Conservation (phyloP, 331 rosid genomes). For the Rhamnella rubrinervis region DNA sequence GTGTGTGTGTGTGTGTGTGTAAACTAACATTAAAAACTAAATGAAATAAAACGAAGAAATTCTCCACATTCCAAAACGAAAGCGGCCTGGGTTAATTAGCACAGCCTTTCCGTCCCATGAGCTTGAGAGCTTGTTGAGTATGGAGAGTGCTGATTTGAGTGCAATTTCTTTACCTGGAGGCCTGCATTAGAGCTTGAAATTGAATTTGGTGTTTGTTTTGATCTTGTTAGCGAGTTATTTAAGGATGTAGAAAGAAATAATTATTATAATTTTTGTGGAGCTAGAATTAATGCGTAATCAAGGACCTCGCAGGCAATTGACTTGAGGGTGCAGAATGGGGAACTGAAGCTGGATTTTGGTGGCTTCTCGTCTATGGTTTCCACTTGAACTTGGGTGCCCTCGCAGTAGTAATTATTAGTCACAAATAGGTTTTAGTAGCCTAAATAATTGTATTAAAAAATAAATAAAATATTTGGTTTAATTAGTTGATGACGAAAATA, state of each 20-base stretch:
- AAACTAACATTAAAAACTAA: no score
- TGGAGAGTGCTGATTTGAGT: slow-evolving; percentile 38
- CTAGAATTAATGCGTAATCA: no score
- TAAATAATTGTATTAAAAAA: neutral
- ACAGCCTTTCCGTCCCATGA: slow-evolving; percentile 60
- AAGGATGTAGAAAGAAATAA: no score
- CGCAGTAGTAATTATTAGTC: neutral
- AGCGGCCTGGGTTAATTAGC: slow-evolving; percentile 40
- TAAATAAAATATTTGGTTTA: no score
- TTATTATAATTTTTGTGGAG: neutral
- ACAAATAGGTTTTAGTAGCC: neutral
- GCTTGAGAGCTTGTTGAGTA: slow-evolving; percentile 39
- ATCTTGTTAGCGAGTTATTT: no score
- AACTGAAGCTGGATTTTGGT: slow-evolving; percentile 24
- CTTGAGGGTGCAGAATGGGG: slow-evolving; percentile 48
- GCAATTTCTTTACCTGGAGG: slow-evolving; percentile 41
- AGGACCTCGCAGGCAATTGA: slow-evolving; percentile 40
- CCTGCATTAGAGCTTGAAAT: slow-evolving; percentile 46
- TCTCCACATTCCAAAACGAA: slow-evolving; percentile 55
- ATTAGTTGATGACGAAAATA: no score
- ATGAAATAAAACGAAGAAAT: slow-evolving; percentile 24
- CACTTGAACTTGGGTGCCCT: slow-evolving; percentile 31
- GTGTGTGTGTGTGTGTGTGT: no score
- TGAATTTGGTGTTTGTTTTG: no score
- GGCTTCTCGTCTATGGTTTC: slow-evolving; percentile 37